Percentiles rank a stretch among this genome's conserved stretches.
Evolutionary conservation across 2,329 filamentous ascomycete species (phyloP).

Genomic region (Alternaria consortialis): DNA sequence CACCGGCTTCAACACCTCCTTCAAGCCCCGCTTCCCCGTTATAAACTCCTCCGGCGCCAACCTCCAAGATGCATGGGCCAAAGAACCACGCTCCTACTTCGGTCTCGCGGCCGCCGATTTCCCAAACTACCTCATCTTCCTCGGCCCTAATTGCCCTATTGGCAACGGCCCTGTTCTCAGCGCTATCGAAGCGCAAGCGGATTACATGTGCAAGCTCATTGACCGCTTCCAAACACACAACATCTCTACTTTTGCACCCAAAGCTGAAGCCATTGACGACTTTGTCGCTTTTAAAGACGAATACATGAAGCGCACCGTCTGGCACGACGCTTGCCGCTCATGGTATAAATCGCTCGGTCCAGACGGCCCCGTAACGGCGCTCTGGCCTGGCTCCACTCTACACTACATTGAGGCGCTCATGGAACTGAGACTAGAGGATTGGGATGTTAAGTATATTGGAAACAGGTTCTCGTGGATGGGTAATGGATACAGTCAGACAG

Average conservation of each 20-base stretch:
- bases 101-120: conserved; percentile 57
- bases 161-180: conserved; percentile 55
- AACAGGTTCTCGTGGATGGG: conserved; percentile 52
- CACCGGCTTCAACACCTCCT: conserved; percentile 51
- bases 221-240: conserved; percentile 61
- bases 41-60: conserved; percentile 51
- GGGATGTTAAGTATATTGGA: conserved; percentile 53
- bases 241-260: conserved; percentile 56
- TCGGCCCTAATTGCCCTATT: conserved; percentile 55
- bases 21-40: conserved; percentile 59
- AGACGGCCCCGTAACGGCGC: conserved; percentile 50
- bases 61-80: conserved; percentile 57
- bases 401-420: conserved; percentile 61
- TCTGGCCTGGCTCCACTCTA: conserved; percentile 59
- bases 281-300: conserved; percentile 59
- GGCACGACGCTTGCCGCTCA: conserved; percentile 55
- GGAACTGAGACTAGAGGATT: conserved; percentile 59
- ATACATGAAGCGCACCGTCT: conserved; percentile 59
- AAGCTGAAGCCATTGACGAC: conserved; percentile 58
- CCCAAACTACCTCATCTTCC: conserved; percentile 58
- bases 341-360: conserved; percentile 53
- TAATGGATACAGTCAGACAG: conserved; percentile 49
- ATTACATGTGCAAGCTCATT: conserved; percentile 62
- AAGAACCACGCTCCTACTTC: conserved; percentile 55
- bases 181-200: conserved; percentile 58